phyloP scores from a whole-genome alignment of 495 filamentous ascomycete genomes.

The Parmelia sp. region DNA sequence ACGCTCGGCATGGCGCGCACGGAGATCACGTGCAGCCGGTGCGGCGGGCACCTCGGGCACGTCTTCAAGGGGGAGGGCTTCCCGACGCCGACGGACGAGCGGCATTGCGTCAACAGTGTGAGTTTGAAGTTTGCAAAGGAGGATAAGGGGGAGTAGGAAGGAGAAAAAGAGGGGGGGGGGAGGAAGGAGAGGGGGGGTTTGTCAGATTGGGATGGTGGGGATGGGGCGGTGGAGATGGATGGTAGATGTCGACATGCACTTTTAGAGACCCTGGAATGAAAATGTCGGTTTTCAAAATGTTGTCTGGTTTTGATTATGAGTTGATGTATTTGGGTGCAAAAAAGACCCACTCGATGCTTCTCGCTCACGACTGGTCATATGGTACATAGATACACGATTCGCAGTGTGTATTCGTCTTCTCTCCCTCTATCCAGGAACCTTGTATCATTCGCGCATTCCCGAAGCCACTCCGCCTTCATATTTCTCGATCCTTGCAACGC shows the following conservation, averaged over 20 bases:
- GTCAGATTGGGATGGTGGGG: neutral
- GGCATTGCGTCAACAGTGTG: conserved; percentile 94
- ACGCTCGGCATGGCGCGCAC: conserved; percentile 77
- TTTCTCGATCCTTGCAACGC: neutral
- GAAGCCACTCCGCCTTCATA: neutral
- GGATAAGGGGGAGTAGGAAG: conserved; percentile 23
- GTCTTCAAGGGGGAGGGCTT: conserved; percentile 97
- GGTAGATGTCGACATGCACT: too few relatives aligned
- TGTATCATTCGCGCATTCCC: neutral
- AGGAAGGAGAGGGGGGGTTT: neutral
- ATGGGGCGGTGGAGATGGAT: neutral
- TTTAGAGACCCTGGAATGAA: too few relatives aligned
- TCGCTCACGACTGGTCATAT: neutral
- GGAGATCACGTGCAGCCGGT: conserved; percentile 90
- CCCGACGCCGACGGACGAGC: conserved; percentile 84
- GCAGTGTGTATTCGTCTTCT: too few relatives aligned
- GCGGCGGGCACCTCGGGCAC: conserved; percentile 92
- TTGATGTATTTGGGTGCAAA: too few relatives aligned
- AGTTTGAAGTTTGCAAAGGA: conserved; percentile 77
- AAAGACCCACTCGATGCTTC: neutral
- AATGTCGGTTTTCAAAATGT: too few relatives aligned
- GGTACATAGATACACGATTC: neutral
- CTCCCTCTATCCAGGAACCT: neutral
- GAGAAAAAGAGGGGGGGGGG: neutral
- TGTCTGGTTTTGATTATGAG: too few relatives aligned